These are phyloP conservation scores for Colletotrichum horii DNA, from an alignment of 2,329 filamentous ascomycete genomes.

Conservation along the genomic window DNA sequence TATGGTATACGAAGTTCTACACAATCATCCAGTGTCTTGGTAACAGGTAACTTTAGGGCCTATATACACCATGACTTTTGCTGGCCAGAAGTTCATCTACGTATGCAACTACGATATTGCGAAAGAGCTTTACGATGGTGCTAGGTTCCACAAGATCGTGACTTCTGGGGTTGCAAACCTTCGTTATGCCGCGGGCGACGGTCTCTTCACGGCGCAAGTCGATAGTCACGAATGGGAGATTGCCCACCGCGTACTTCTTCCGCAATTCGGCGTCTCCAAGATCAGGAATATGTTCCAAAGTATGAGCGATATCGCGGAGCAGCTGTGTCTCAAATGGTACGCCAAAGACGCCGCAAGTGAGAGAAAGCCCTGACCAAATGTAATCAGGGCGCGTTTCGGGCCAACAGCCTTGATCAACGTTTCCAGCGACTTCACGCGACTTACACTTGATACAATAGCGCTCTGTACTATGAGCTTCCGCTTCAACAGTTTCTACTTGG, in stretches of 20 bases:
- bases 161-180: neutral
- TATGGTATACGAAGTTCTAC: neutral
- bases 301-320: neutral
- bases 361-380: rapidly evolving
- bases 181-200: neutral
- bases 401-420: neutral
- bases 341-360: neutral
- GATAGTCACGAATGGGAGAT: neutral
- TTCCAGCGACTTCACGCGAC: neutral
- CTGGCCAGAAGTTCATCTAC: neutral
- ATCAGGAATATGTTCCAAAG: neutral
- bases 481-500: neutral
- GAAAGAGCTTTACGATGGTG: neutral
- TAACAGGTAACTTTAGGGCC: neutral
- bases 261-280: neutral
- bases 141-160: neutral
- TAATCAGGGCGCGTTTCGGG: neutral
- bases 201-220: neutral
- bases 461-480: neutral
- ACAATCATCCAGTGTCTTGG: neutral
- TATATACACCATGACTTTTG: neutral
- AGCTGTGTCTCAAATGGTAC: neutral
- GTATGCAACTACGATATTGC: neutral
- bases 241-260: neutral
- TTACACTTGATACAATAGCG: neutral